Percentiles rank a stretch among this genome's conserved stretches.
Conservation (phyloP, 2,329 filamentous ascomycete genomes). For the Biscogniauxia marginata region DNA sequence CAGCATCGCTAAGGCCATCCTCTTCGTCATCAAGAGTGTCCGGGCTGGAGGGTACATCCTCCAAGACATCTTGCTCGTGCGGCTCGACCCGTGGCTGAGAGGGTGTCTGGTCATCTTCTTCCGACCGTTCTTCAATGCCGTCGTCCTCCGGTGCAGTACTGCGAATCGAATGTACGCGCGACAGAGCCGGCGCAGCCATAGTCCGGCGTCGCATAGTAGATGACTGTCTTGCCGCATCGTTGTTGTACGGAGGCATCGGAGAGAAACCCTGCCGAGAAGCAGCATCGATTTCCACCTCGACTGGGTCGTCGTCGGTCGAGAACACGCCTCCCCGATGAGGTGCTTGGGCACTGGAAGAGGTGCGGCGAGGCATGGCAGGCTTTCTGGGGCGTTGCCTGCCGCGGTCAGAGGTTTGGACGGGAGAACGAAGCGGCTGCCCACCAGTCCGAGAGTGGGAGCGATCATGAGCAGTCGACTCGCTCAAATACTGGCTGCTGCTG, state of each 20-base stretch:
- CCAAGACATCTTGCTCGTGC: slow-evolving; percentile 37
- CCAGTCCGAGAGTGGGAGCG: slow-evolving; percentile 37
- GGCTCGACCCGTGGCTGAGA: slow-evolving; percentile 26
- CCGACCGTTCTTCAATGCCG: slow-evolving; percentile 29
- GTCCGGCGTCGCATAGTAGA: slow-evolving; percentile 40
- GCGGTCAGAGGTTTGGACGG: slow-evolving; percentile 46
- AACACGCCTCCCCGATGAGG: slow-evolving; percentile 84
- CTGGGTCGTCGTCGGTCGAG: slow-evolving; percentile 83
- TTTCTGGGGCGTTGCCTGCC: slow-evolving; percentile 62
- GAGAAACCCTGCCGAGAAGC: slow-evolving; percentile 43
- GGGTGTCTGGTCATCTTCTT: slow-evolving; percentile 24
- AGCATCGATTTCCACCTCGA: slow-evolving; percentile 73
- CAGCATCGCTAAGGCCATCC: slow-evolving; percentile 80
- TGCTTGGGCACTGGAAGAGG: slow-evolving; percentile 67
- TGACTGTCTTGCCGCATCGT: slow-evolving; percentile 28
- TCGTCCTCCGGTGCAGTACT: slow-evolving; percentile 32
- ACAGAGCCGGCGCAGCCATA: slow-evolving; percentile 36
- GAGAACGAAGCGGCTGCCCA: slow-evolving; percentile 42
- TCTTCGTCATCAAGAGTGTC: slow-evolving; percentile 49
- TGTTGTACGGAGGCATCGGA: slow-evolving; percentile 31
- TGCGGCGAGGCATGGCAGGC: slow-evolving; percentile 68
- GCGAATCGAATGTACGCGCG: slow-evolving; percentile 42
- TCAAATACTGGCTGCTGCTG: slow-evolving; percentile 27
- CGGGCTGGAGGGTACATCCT: slow-evolving; percentile 18
- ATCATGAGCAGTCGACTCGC: slow-evolving; percentile 40